Evolutionary conservation across 345 rosid genomes (phyloP).

Genomic region (Crucihimalaya himalaica): DNA sequence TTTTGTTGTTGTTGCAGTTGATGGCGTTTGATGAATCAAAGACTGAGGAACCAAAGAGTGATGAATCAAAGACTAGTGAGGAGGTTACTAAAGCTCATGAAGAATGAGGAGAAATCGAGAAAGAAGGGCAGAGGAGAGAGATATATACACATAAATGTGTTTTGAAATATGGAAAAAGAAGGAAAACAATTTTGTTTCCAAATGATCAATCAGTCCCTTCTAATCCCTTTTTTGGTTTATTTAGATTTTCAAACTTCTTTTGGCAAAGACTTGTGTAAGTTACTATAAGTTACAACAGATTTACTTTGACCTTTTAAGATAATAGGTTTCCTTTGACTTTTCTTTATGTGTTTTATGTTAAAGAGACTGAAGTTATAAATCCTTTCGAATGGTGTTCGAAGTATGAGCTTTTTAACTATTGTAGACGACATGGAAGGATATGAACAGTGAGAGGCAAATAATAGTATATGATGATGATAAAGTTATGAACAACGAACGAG

Average conservation of each 20-base stretch:
- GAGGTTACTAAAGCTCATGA: conserved; percentile 43
- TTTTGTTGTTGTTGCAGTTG: conserved; percentile 52
- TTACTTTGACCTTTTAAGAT: not conserved
- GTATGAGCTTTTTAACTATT: not conserved
- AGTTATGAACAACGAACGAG: too few relatives aligned
- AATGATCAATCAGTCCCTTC: conserved; percentile 26
- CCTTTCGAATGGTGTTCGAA: not conserved
- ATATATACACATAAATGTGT: conserved; percentile 31
- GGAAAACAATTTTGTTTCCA: conserved; percentile 44
- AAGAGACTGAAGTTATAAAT: not conserved
- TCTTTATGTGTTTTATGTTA: not conserved
- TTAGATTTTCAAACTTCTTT: conserved; percentile 27
- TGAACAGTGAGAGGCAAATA: not conserved
- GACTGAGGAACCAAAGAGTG: conserved; percentile 61
- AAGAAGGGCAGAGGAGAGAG: conserved; percentile 29
- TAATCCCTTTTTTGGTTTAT: not conserved
- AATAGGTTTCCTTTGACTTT: not conserved
- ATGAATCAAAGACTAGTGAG: conserved; percentile 59
- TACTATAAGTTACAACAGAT: conserved; percentile 31
- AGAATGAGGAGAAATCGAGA: conserved; percentile 46
- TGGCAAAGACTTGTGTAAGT: conserved; percentile 36
- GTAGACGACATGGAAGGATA: not conserved
- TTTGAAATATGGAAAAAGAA: conserved; percentile 21
- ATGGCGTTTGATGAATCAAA: conserved; percentile 89
- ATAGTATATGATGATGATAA: not conserved